Evolutionary conservation across 768 basidiomycete genomes (phyloP).

Genomic region (Sutorius australiensis): DNA sequence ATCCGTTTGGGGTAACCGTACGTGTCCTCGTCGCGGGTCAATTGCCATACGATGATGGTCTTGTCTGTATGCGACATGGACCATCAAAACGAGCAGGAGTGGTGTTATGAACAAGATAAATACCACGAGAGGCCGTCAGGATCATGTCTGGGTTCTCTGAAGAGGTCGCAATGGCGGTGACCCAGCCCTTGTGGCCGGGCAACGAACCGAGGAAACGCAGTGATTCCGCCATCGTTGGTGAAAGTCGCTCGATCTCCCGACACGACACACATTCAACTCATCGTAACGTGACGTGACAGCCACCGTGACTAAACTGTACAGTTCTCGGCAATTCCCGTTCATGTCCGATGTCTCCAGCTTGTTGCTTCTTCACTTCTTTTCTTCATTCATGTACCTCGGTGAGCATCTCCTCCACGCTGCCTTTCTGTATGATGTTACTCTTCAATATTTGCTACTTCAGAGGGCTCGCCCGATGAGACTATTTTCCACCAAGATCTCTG

Average conservation of each 20-base stretch:
- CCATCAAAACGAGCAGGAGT: constrained; percentile 19
- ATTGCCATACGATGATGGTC: constrained; percentile 99
- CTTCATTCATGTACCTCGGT: not conserved
- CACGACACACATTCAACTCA: constrained; percentile 25
- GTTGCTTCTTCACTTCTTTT: not conserved
- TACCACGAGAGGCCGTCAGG: constrained; percentile 96
- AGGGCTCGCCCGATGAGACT: constrained; percentile 56
- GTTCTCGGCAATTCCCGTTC: constrained; percentile 37
- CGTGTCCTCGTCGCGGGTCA: constrained; percentile 86
- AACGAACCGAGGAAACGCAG: constrained; percentile 90
- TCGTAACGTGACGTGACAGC: constrained; percentile 48
- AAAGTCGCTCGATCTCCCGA: constrained; percentile 20
- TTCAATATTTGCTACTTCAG: constrained; percentile 69
- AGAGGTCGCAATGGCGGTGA: constrained; percentile 97
- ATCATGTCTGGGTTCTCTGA: constrained; percentile 99
- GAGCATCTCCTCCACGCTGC: constrained; percentile 7
- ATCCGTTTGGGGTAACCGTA: constrained; percentile 98
- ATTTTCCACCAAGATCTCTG: constrained; percentile 73
- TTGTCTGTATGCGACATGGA: constrained; percentile 82
- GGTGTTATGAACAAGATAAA: constrained; percentile 17
- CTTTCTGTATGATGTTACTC: constrained; percentile 39
- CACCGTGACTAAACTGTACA: constrained; percentile 64
- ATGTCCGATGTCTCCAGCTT: not conserved
- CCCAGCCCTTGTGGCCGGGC: constrained; percentile 94
- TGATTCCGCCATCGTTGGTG: constrained; percentile 67